Percentiles rank a stretch among this genome's conserved stretches.
These are phyloP conservation scores for Cydonia oblonga DNA, from an alignment of 331 rosid species.

Conservation along the genomic window DNA sequence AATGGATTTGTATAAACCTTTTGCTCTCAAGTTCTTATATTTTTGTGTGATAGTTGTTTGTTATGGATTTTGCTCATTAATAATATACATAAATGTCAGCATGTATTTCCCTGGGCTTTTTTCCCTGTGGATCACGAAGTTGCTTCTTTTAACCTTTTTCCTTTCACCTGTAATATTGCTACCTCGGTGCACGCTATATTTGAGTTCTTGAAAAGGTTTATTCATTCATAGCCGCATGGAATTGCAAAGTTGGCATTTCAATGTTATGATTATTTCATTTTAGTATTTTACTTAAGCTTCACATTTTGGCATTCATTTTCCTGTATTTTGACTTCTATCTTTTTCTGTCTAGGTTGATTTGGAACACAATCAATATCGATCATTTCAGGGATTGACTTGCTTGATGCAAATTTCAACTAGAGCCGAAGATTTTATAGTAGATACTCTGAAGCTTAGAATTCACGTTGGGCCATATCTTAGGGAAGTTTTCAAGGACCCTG, in stretches of 20 bases:
- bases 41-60: background rate
- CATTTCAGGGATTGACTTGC: slow-evolving; percentile 98
- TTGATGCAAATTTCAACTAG: slow-evolving; percentile 98
- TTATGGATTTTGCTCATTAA: background rate
- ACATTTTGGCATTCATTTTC: background rate
- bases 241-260: background rate
- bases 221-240: background rate
- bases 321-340: slow-evolving; percentile 1
- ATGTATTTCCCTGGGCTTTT: background rate
- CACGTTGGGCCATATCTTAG: slow-evolving; percentile 83
- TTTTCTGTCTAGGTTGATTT: slow-evolving; percentile 62
- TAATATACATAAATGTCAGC: background rate
- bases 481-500: slow-evolving; percentile 86
- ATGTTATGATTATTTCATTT: background rate
- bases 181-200: too few relatives aligned
- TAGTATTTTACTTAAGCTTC: background rate
- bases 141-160: background rate
- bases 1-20: background rate
- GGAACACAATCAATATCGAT: slow-evolving; percentile 96
- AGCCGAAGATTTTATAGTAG: slow-evolving; percentile 86
- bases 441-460: slow-evolving; percentile 70
- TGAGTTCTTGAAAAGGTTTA: background rate
- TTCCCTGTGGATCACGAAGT: too few relatives aligned
- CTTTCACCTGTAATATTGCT: background rate
- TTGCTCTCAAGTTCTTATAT: background rate